Evolutionary conservation across 2,329 filamentous ascomycete species (phyloP).

Genomic region (Cyclaneusma minus): DNA sequence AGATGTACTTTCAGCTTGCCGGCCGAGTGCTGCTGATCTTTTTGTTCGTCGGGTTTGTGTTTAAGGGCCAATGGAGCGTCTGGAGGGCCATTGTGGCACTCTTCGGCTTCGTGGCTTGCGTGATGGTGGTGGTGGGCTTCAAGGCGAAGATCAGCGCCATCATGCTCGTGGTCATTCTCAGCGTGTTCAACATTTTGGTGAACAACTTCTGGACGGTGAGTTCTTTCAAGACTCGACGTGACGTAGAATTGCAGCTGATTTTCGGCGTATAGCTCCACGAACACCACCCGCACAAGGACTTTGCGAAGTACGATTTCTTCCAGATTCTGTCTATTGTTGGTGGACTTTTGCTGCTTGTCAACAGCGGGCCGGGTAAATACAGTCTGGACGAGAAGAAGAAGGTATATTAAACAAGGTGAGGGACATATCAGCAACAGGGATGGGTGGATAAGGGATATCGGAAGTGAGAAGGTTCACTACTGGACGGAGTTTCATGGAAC

Average conservation of each 20-base stretch:
- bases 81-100: conserved; percentile 75
- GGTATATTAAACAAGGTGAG: conserved; percentile 55
- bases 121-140: conserved; percentile 99
- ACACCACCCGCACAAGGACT: conserved; percentile 98
- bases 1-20: conserved; percentile 99
- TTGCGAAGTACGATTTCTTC: conserved; percentile 99
- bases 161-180: conserved; percentile 85
- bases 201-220: conserved; percentile 99
- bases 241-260: conserved; percentile 9
- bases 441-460: conserved; percentile 2
- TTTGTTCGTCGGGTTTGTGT: conserved; percentile 92
- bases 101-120: conserved; percentile 75
- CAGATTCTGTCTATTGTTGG: conserved; percentile 98
- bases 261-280: conserved; percentile 59
- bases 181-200: conserved; percentile 89
- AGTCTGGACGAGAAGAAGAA: conserved; percentile 99
- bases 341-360: conserved; percentile 88
- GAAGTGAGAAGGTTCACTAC: conserved; percentile 4
- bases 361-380: conserved; percentile 95
- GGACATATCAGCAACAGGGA: neutral
- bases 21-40: conserved; percentile 93
- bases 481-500: no score
- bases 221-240: conserved; percentile 14
- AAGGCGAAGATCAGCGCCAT: conserved; percentile 99
- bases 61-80: conserved; percentile 83